Percentiles rank a stretch among this genome's conserved stretches.
These are phyloP conservation scores for Pleurotus giganteus DNA, from an alignment of 768 basidiomycete species.

Conservation along the genomic window DNA sequence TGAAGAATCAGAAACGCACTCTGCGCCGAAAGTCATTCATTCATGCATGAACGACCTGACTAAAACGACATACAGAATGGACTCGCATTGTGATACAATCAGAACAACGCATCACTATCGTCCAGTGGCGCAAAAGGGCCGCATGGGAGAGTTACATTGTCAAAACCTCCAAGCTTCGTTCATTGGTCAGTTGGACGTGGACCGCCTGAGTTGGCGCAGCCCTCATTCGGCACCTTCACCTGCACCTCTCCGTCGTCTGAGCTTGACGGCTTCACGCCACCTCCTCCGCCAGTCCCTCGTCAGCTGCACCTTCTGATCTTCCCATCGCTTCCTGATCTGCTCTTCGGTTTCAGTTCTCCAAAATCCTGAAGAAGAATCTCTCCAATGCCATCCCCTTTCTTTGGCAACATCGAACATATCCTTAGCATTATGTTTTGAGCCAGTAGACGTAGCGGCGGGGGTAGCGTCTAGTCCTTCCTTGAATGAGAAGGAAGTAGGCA, in stretches of 20 bases:
- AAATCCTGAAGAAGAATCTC: conserved; percentile 39
- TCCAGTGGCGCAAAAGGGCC: too few species aligned
- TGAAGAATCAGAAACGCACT: too few species aligned
- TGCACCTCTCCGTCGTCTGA: conserved; percentile 46
- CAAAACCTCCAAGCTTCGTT: too few species aligned
- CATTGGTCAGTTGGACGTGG: too few species aligned
- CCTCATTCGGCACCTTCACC: conserved; percentile 25
- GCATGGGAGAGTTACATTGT: too few species aligned
- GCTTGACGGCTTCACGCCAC: conserved; percentile 73
- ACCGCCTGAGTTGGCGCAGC: too few species aligned
- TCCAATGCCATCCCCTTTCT: conserved; percentile 50
- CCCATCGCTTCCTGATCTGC: conserved; percentile 71
- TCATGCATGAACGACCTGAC: too few species aligned
- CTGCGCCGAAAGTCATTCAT: too few species aligned
- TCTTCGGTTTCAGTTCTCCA: conserved; percentile 50
- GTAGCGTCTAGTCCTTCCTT: neutral
- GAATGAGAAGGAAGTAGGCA: conserved; percentile 21
- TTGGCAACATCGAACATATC: conserved; percentile 49
- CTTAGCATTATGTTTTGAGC: conserved; percentile 32
- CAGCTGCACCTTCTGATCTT: conserved; percentile 61
- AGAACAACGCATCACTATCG: too few species aligned
- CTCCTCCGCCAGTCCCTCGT: conserved; percentile 78
- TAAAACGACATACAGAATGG: too few species aligned
- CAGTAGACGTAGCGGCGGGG: conserved; percentile 10
- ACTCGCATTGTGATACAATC: too few species aligned